phyloP scores from a whole-genome alignment of 306 rosid species.

The Medicago ruthenica region DNA sequence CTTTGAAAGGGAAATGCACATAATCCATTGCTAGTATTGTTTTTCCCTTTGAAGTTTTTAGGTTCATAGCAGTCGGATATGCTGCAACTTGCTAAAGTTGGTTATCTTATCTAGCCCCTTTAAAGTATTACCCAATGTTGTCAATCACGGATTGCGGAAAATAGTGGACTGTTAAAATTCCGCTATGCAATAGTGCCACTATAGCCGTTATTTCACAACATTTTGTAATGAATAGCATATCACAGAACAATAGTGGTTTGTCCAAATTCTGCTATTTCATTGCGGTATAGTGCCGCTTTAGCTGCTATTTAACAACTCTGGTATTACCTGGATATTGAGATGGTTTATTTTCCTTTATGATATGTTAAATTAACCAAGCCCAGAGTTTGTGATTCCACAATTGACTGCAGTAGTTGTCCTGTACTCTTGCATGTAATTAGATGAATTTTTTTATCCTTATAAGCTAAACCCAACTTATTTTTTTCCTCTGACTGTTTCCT shows the following conservation, averaged over 20 bases:
- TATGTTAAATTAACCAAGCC: constrained; percentile 1
- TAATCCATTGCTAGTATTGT: too few relatives aligned
- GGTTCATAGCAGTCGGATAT: neutral
- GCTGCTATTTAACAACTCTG: too few relatives aligned
- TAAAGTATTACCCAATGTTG: neutral
- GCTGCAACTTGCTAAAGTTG: constrained; percentile 5
- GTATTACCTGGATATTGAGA: constrained; percentile 9
- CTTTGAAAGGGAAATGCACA: too few relatives aligned
- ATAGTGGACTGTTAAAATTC: too few relatives aligned
- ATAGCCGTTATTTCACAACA: too few relatives aligned
- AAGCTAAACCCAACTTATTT: neutral
- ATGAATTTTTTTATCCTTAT: neutral
- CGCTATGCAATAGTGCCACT: too few relatives aligned
- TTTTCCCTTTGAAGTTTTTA: too few relatives aligned
- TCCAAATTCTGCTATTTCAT: too few relatives aligned
- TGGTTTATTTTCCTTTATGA: constrained; percentile 10
- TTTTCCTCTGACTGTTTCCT: constrained; percentile 2
- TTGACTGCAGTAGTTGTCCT: neutral
- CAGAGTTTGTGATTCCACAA: constrained; percentile 3
- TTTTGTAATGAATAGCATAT: too few relatives aligned
- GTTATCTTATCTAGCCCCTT: neutral
- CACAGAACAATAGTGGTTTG: too few relatives aligned
- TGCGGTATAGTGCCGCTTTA: too few relatives aligned
- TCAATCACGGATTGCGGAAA: too few relatives aligned
- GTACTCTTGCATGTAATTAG: constrained; percentile 4